Evolutionary conservation across 345 rosid species (phyloP).

Genomic region (Lumnitzera racemosa): DNA sequence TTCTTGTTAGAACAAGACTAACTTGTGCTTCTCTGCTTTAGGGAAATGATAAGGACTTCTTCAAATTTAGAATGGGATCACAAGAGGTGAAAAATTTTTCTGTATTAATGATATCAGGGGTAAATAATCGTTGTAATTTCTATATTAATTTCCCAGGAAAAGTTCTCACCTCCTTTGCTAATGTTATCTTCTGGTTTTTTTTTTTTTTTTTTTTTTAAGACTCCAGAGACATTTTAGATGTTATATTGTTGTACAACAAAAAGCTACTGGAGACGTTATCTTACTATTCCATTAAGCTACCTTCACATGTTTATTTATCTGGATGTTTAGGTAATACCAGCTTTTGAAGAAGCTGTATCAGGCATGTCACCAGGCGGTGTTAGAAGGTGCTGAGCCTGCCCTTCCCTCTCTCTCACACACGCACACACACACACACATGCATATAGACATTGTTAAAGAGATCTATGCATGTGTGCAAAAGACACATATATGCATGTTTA

Average conservation of each 20-base stretch:
- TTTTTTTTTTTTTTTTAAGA: too few relatives aligned
- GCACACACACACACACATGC: neutral
- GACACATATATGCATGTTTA: too few relatives aligned
- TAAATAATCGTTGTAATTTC: too few relatives aligned
- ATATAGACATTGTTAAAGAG: neutral
- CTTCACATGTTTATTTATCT: neutral
- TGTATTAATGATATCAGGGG: too few relatives aligned
- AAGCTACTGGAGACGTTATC: neutral
- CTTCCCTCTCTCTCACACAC: conserved; percentile 6
- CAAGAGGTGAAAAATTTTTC: conserved; percentile 37
- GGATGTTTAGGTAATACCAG: conserved; percentile 75
- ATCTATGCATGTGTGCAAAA: too few relatives aligned
- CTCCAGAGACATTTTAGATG: too few relatives aligned
- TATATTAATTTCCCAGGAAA: too few relatives aligned
- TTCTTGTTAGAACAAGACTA: conserved; percentile 2
- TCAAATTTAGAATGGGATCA: conserved; percentile 75
- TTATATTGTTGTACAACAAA: too few relatives aligned
- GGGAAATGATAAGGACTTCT: conserved; percentile 89
- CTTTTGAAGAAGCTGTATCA: conserved; percentile 86
- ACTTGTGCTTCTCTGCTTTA: conserved; percentile 20
- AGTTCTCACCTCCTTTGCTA: too few relatives aligned
- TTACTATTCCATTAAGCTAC: neutral
- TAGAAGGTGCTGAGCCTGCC: conserved; percentile 57
- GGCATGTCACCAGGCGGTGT: conserved; percentile 89
- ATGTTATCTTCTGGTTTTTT: too few relatives aligned